phyloP scores from a whole-genome alignment of 2,329 filamentous ascomycete species.

The Fusarium fujikuroi region DNA sequence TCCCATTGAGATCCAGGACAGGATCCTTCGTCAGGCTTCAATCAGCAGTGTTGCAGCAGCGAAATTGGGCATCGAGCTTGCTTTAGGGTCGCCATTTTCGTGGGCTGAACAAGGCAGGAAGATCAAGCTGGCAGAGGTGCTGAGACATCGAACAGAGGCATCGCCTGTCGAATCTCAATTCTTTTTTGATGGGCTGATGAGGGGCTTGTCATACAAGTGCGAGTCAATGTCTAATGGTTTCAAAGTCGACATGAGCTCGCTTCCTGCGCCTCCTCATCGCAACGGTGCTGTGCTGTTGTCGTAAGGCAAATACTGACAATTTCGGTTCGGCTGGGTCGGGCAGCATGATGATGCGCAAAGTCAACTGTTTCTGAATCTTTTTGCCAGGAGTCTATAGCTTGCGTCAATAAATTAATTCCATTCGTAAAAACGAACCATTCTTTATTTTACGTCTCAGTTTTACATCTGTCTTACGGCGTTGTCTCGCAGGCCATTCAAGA shows the following conservation, averaged over 20 bases:
- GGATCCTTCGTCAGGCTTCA: conserved; percentile 7
- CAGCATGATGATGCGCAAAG: rapidly evolving
- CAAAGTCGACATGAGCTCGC: background rate
- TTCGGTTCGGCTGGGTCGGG: background rate
- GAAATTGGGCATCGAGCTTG: conserved; percentile 21
- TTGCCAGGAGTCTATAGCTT: background rate
- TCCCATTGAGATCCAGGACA: conserved; percentile 34
- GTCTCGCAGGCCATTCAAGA: rapidly evolving
- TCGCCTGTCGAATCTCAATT: background rate
- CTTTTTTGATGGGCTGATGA: background rate
- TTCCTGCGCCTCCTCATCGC: background rate
- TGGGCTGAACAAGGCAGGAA: background rate
- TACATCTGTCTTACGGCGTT: background rate
- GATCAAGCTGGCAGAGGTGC: background rate
- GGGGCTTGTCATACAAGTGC: background rate
- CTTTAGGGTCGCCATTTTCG: conserved; percentile 10
- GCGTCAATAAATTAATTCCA: no score
- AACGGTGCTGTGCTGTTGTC: rapidly evolving
- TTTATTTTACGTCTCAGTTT: no score
- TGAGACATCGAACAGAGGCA: background rate
- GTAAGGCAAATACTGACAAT: background rate
- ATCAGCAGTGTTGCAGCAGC: conserved; percentile 11
- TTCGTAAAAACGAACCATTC: no score
- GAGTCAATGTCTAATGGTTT: rapidly evolving
- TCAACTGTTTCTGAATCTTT: rapidly evolving